A percentile compares a stretch with the other conserved stretches of the same genome.
These are phyloP conservation scores for Testicularia cyperi DNA, from an alignment of 1,284 basidiomycete genomes.

Conservation along the genomic window DNA sequence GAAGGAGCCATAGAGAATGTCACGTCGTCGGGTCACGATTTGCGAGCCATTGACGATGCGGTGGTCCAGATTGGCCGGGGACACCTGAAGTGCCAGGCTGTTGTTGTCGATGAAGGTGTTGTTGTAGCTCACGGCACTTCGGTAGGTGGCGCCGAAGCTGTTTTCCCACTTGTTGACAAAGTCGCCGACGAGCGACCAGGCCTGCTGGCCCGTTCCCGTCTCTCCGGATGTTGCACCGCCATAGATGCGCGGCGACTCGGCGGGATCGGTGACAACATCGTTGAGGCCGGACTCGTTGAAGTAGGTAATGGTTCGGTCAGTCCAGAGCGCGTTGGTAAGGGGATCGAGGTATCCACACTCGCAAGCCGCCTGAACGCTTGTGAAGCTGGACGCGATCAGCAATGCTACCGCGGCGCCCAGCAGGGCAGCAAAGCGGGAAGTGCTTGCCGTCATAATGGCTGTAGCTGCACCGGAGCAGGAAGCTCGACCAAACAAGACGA, in stretches of 20 bases:
- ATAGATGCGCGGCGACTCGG: slow-evolving; percentile 32
- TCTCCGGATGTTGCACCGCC: slow-evolving; percentile 28
- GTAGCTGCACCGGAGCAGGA: too few species aligned
- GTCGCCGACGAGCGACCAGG: slow-evolving; percentile 43
- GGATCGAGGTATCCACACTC: slow-evolving; percentile 52
- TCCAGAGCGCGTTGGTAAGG: slow-evolving; percentile 44
- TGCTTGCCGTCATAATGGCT: too few species aligned
- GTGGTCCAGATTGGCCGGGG: slow-evolving; percentile 20
- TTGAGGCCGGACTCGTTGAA: slow-evolving; percentile 47
- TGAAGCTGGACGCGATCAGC: slow-evolving; percentile 8
- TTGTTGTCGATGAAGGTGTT: slow-evolving; percentile 38
- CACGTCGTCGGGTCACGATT: slow-evolving; percentile 43
- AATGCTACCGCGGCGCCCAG: slow-evolving; percentile 5
- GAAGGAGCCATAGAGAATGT: slow-evolving; percentile 53
- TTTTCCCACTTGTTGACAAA: slow-evolving; percentile 45
- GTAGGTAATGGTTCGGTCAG: slow-evolving; percentile 50
- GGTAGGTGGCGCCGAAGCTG: slow-evolving; percentile 41
- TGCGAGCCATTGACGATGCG: slow-evolving; percentile 47
- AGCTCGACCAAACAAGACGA: too few species aligned
- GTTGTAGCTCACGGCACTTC: slow-evolving; percentile 42
- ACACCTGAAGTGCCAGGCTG: slow-evolving; percentile 38
- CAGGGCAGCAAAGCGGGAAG: too few species aligned
- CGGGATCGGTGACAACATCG: slow-evolving; percentile 36
- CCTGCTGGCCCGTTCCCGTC: slow-evolving; percentile 36
- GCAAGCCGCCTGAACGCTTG: slow-evolving; percentile 23